Conservation (phyloP, 495 filamentous ascomycete species). For the Talaromyces wortmannii region DNA sequence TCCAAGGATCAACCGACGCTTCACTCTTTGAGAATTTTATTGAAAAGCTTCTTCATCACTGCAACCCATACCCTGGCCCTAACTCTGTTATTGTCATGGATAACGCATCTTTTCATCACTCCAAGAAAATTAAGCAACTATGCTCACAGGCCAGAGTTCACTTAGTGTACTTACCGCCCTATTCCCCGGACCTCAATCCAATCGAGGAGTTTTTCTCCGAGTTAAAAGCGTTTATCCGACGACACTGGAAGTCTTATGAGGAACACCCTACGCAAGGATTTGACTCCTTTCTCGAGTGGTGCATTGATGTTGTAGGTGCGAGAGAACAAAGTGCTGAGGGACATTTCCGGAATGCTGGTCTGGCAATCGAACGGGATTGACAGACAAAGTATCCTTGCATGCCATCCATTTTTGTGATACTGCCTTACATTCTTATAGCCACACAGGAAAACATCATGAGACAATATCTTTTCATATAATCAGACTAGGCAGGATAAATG, state of each 20-base stretch:
- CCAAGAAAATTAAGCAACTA: conserved; percentile 20
- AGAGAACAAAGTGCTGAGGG: neutral
- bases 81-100: conserved; percentile 35
- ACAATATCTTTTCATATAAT: no score
- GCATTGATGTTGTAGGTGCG: neutral
- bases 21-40: conserved; percentile 27
- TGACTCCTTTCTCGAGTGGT: neutral
- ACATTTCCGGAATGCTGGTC: neutral
- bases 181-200: conserved; percentile 21
- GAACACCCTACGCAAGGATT: neutral
- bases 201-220: conserved; percentile 9
- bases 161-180: conserved; percentile 22
- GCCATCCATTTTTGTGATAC: no score
- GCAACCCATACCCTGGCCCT: conserved; percentile 24
- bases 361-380: neutral
- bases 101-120: conserved; percentile 30
- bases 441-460: no score
- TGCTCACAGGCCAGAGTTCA: conserved; percentile 24
- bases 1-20: conserved; percentile 25
- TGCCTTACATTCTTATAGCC: no score
- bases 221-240: conserved; percentile 8
- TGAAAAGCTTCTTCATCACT: conserved; percentile 27
- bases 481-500: no score
- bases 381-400: no score
- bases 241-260: neutral